Base-by-base conservation (phyloP, 257 asterid genomes). In the Ehretia macrophylla region DNA sequence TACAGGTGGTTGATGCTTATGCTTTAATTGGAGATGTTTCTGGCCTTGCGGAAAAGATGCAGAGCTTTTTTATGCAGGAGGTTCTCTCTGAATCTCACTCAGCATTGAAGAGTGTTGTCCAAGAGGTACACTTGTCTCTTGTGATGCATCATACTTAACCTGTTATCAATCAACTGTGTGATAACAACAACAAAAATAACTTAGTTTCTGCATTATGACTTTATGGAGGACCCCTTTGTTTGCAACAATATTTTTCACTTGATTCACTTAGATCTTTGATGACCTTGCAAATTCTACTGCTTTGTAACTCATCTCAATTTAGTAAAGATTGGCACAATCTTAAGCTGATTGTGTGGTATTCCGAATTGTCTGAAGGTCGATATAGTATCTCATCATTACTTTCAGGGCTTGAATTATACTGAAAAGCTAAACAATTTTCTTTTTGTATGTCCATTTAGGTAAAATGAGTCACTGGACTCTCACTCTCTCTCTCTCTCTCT, bases 61-160 rank as follows among this genome's bases (percentile, higher is more conserved):
- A 93, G 61, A 93, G 97, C 82, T 83, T 87, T 77, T 93, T 89
- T 67, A 93, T 93, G 97, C 99, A 93, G 83, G 99, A 93, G 80
- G 90, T 90, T 78, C 85, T 93, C 67, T 83, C 97, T 59, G 94
- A 85, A 71, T 87, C 97, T 62, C 99, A 93, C 67, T 78, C 86
- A 45, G 92, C 86, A 37, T 65, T 93, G 90, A 89, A 86, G 94
- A 63, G 76, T 59, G 70, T 78, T 60, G 73, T 89, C 81, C 85
- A 75, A 70, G 96, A 82, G 89, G 97, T 88, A 77, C 68, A 52
- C 19, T 54, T 56, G 50, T 62, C 56, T 49, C 54, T 3, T 49
- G 20, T 21, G 6, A 27, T 49, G 10, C 20, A 0, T 8, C 8
- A 21, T 17, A 49, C 52, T 47, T n/a, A 16, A 47, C n/a, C 52